Percentiles rank a stretch among this genome's conserved stretches.
Conservation (phyloP, 2,329 filamentous ascomycete species). For the Aspergillus sp. region DNA sequence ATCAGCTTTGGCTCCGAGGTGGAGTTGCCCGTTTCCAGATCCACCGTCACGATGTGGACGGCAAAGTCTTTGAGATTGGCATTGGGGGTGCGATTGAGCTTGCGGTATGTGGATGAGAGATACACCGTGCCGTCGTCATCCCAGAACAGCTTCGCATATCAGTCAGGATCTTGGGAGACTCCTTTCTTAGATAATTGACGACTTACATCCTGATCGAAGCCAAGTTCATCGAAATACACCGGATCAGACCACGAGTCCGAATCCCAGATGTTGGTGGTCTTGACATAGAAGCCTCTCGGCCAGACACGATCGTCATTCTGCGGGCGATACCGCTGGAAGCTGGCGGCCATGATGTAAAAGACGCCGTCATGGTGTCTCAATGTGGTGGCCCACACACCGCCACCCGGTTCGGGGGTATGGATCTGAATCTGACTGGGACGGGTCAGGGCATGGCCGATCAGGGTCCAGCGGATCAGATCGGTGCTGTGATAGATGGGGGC, state of each 20-base stretch:
- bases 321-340: constrained; percentile 43
- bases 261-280: constrained; percentile 54
- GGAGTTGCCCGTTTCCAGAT: constrained; percentile 32
- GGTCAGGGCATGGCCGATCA: constrained; percentile 37
- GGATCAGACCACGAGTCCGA: constrained; percentile 53
- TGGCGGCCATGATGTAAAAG: constrained; percentile 50
- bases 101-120: constrained; percentile 43
- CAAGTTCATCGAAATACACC: constrained; percentile 54
- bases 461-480: constrained; percentile 42
- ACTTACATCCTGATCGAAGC: constrained; percentile 54
- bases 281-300: constrained; percentile 56
- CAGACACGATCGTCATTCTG: constrained; percentile 49
- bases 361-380: constrained; percentile 45
- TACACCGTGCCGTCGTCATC: constrained; percentile 52
- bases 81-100: constrained; percentile 35
- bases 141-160: constrained; percentile 48
- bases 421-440: constrained; percentile 35
- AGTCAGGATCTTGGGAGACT: not conserved
- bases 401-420: constrained; percentile 31
- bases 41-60: constrained; percentile 36
- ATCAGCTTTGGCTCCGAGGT: constrained; percentile 34
- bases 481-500: constrained; percentile 60
- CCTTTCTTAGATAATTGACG: not conserved
- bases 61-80: constrained; percentile 53
- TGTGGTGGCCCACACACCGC: constrained; percentile 50